These are phyloP conservation scores for Ophidiomyces ophidiicola DNA, from an alignment of 2,329 filamentous ascomycete species.

Conservation along the genomic window DNA sequence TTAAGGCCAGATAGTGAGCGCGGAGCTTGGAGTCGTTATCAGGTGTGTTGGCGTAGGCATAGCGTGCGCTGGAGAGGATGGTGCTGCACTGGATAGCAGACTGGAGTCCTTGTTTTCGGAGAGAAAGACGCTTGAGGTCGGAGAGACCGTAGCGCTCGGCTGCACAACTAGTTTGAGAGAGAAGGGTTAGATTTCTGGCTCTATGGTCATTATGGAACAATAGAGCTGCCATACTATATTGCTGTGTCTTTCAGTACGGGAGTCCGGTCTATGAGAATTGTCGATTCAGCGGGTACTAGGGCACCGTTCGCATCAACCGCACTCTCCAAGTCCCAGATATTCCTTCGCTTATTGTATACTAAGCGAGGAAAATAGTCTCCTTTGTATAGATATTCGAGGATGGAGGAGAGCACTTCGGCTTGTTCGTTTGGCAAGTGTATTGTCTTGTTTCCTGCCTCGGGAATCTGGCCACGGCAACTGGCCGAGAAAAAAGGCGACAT, in stretches of 20 bases:
- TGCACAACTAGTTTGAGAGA: slow-evolving; percentile 50
- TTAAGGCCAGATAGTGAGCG: slow-evolving; percentile 82
- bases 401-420: slow-evolving; percentile 78
- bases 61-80: slow-evolving; percentile 76
- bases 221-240: slow-evolving; percentile 49
- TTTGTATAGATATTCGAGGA: slow-evolving; percentile 88
- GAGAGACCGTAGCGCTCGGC: slow-evolving; percentile 74
- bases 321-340: slow-evolving; percentile 72
- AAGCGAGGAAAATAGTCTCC: slow-evolving; percentile 83
- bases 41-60: slow-evolving; percentile 77
- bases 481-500: slow-evolving; percentile 67
- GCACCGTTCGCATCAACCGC: slow-evolving; percentile 33
- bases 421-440: slow-evolving; percentile 74
- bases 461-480: slow-evolving; percentile 51
- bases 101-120: slow-evolving; percentile 82
- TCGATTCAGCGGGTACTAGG: slow-evolving; percentile 40
- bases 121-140: slow-evolving; percentile 69
- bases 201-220: neutral
- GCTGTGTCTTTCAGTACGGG: slow-evolving; percentile 76
- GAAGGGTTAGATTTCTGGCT: neutral
- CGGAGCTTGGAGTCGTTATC: slow-evolving; percentile 82
- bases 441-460: slow-evolving; percentile 50
- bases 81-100: slow-evolving; percentile 73
- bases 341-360: slow-evolving; percentile 65
- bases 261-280: slow-evolving; percentile 54